A percentile compares a stretch with the other conserved stretches of the same genome.
Conservation (phyloP, 495 filamentous ascomycete species). For the Podospora tetraspora region DNA sequence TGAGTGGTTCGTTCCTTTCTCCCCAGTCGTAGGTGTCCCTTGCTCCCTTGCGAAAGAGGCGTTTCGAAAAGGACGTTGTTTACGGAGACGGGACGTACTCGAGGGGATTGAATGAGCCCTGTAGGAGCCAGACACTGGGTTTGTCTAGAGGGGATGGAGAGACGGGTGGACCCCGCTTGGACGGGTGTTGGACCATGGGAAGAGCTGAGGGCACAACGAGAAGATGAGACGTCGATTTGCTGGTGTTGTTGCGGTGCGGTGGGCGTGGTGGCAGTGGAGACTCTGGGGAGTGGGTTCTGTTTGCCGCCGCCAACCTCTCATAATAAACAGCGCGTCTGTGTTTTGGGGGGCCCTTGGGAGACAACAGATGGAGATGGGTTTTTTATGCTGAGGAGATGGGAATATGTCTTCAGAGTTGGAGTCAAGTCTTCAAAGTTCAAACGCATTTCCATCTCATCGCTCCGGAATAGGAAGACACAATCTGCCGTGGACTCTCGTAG, state of each 20-base stretch:
- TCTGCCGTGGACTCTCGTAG: slow-evolving; percentile 6
- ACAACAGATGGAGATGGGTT: not conserved
- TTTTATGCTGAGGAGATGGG: not conserved
- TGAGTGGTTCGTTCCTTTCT: not conserved
- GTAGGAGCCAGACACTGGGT: not conserved
- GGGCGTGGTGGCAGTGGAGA: not conserved
- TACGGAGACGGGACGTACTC: slow-evolving; percentile 7
- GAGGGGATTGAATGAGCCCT: not conserved
- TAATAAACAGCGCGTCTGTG: slow-evolving; percentile 16
- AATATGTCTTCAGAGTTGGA: not conserved
- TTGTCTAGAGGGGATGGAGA: not conserved
- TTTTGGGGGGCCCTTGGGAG: not conserved
- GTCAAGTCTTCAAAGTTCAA: not conserved
- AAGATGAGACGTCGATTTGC: slow-evolving; percentile 3
- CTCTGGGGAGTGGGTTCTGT: not conserved
- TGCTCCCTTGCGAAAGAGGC: slow-evolving; percentile 1
- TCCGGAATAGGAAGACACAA: not conserved
- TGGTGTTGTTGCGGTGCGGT: slow-evolving; percentile 2
- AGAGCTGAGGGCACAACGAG: slow-evolving; percentile 12
- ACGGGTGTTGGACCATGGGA: slow-evolving; percentile 13
- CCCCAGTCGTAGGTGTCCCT: not conserved
- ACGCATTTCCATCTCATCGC: not conserved
- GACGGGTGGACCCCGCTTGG: slow-evolving; percentile 2
- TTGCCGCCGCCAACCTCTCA: slow-evolving; percentile 19
- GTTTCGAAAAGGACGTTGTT: slow-evolving; percentile 10